Base-by-base conservation (phyloP, 2,329 filamentous ascomycete genomes). In the Cercospora janseana region DNA sequence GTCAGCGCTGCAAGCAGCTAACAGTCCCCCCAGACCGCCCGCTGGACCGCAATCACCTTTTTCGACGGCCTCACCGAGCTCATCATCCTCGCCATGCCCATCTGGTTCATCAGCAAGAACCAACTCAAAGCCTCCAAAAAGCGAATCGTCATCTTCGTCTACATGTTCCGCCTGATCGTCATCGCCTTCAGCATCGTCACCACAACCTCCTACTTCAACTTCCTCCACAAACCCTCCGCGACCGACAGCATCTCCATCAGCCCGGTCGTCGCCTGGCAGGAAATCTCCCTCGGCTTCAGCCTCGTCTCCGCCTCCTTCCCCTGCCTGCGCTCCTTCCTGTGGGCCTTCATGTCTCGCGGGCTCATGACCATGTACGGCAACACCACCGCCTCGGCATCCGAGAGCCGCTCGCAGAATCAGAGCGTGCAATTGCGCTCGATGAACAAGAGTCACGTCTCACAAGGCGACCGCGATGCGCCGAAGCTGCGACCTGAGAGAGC, bases 281-380 rank as follows among this genome's bases (percentile, higher is more conserved):
- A 61, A 51, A 51, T 57, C 37, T 49, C 56, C 3, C 53, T 63
- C 9, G 53, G 52, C 42, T 59, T 59, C 48, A 54, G 56, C 29
- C 59, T 63, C 40, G 57, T 63, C 42, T 57, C 58, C 15, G 59
- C 60, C 32, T 60, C 59, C 7, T 61, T 61, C 18, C 60, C 60
- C 2, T 60, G 56, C 32, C 46, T 63, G 6, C 48, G 58, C 26
- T 45, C 52, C n/a, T 63, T 63, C 51, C 48, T 61, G 28, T 56
- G 56, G 52, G 56, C 54, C n/a, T 61, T 59, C 51, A 59, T 59
- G 56, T 57, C 54, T 4, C 16, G 55, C 23, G 52, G 56, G 13
- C 35, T 60, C 6, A 46, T 57, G 49, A 58, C 55, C 6, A 58
- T 58, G 55, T 60, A 60, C 52, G 57, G 57, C 35, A 59, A 59